Base-by-base conservation (phyloP, 495 filamentous ascomycete genomes). In the Podospora pseudoanserina region DNA sequence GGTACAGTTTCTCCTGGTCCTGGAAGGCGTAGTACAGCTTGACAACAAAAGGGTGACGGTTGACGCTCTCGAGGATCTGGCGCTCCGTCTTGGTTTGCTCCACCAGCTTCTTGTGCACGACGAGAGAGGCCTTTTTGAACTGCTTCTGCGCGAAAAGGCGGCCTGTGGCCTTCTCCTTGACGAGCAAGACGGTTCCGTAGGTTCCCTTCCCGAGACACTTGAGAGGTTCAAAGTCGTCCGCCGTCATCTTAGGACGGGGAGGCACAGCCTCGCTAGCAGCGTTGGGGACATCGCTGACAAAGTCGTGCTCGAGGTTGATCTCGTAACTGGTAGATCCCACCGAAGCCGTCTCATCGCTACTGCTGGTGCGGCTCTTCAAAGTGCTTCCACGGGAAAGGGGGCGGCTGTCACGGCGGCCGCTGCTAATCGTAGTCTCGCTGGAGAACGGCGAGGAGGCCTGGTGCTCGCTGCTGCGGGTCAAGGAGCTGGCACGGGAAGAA, bases 21-120 rank as follows among this genome's bases (percentile, higher is more conserved):
- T 99, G 95, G 79, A 99, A 99, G 27, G 95, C 95, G 75, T 99
- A 99, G 81, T 90, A 99, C 13, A 99, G 85, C 75, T 97, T 98
- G 54, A 99, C 95, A 28, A 99, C 92, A 73, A 97, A 98, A 0
- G 95, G 94, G 74, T 99, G 96, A 13, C 93, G 87, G 74, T 94
- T 97, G 77, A 99, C 90, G 69, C 91, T 94, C 79, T 99, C 95
- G 60, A 99, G 84, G 67, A 99, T 96, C 65, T 87, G 87, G 54
- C 95, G 91, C 79, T 99, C 95, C 13, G 95, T 97, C 83, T 96
- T 96, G 54, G 95, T 97, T 77, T 99, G 95, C 80, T 97, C 95
- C 55, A 98, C 85, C 15, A 97, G 84, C 70, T 91, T 91, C 82
- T 97, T 97, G 78, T 95, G 92, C 13, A 97, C 92, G 5, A 91